Percentiles rank a stretch among this genome's conserved stretches.
Conservation (phyloP, 495 filamentous ascomycete species). For the Monascus purpureus region DNA sequence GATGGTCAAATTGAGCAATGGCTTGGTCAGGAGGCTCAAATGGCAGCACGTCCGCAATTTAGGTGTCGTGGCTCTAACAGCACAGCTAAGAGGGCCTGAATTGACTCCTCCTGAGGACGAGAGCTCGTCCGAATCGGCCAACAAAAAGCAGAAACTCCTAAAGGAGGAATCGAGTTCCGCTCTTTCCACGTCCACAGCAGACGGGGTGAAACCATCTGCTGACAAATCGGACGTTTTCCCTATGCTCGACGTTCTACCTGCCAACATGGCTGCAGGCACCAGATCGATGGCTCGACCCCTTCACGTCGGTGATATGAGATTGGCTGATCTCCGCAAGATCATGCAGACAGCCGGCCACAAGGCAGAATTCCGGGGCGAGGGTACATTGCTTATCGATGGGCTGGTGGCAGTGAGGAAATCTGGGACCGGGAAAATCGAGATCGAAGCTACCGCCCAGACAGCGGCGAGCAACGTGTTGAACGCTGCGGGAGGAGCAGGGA, state of each 20-base stretch:
- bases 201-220: constrained; percentile 9
- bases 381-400: constrained; percentile 78
- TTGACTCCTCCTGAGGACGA: constrained; percentile 15
- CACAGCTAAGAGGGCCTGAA: constrained; percentile 35
- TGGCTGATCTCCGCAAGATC: constrained; percentile 75
- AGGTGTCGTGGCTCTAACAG: constrained; percentile 78
- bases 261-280: constrained; percentile 61
- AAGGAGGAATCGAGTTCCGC: constrained; percentile 24
- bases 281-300: constrained; percentile 72
- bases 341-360: constrained; percentile 72
- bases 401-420: constrained; percentile 80
- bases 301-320: constrained; percentile 83
- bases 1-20: constrained; percentile 77
- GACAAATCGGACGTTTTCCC: constrained; percentile 34
- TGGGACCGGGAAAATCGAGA: constrained; percentile 72
- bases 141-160: constrained; percentile 56
- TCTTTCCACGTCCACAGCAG: constrained; percentile 10
- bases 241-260: constrained; percentile 63
- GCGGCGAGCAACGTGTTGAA: constrained; percentile 17
- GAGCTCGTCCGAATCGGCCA: constrained; percentile 28
- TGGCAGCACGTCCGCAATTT: constrained; percentile 90
- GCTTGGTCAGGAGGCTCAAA: constrained; percentile 66
- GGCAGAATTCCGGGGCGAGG: constrained; percentile 89
- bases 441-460: constrained; percentile 56
- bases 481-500: constrained; percentile 29